These are phyloP conservation scores for Cryphonectria nitschkei DNA, from an alignment of 2,329 filamentous ascomycete genomes.

Conservation along the genomic window DNA sequence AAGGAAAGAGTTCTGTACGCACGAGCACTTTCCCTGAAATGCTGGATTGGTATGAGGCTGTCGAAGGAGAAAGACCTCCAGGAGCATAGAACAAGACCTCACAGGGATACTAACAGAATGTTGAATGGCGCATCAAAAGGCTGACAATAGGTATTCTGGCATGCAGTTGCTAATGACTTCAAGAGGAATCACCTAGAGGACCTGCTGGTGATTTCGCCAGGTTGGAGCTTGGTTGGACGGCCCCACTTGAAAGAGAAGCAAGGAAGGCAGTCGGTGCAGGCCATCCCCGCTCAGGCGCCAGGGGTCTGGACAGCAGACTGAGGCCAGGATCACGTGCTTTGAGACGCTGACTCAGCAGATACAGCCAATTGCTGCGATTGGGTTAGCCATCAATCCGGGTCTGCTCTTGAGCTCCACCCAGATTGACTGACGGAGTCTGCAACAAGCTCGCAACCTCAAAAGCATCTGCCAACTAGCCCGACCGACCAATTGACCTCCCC, in stretches of 20 bases:
- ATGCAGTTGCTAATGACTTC: not conserved
- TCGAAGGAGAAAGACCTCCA: not conserved
- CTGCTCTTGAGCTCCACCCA: conserved; percentile 22
- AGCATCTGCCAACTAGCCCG: conserved; percentile 17
- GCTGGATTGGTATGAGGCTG: not conserved
- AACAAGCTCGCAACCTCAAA: conserved; percentile 20
- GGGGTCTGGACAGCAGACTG: not conserved
- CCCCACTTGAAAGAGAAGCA: not conserved
- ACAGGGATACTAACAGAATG: too few species aligned
- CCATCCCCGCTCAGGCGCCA: not conserved
- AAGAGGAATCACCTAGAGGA: not conserved
- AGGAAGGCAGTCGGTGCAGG: not conserved
- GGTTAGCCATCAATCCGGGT: not conserved
- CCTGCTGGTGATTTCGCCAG: not conserved
- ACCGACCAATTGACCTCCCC: conserved; percentile 20
- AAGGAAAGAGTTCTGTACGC: not conserved
- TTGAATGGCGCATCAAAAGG: not conserved
- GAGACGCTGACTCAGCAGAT: conserved; percentile 8
- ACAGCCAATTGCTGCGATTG: conserved; percentile 17
- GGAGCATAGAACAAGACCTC: not conserved
- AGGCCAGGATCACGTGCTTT: conserved; percentile 13
- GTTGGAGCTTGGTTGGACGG: not conserved
- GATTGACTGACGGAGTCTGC: conserved; percentile 12
- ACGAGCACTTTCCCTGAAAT: not conserved
- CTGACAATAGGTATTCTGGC: not conserved